phyloP scores from a whole-genome alignment of 306 rosid genomes.

The Cicer yamashitae region DNA sequence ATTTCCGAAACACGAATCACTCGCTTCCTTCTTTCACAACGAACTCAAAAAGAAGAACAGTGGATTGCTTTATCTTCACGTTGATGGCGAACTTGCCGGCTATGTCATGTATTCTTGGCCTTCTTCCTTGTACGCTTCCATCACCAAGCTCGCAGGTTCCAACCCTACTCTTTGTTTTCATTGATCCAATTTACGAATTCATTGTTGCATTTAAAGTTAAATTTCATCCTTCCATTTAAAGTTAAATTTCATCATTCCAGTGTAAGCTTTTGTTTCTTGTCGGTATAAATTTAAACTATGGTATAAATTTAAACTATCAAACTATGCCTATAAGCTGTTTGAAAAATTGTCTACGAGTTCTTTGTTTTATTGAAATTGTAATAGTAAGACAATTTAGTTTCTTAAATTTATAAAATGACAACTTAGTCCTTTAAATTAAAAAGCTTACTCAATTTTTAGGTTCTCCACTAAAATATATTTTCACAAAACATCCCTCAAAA shows the following conservation, averaged over 20 bases:
- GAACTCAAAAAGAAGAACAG: slow-evolving; percentile 74
- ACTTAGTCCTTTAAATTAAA: neutral
- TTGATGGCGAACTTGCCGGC: slow-evolving; percentile 64
- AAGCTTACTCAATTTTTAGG: neutral
- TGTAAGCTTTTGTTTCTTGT: neutral
- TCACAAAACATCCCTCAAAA: neutral
- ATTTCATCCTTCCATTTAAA: slow-evolving; percentile 24
- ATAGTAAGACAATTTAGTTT: neutral
- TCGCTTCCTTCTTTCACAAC: slow-evolving; percentile 70
- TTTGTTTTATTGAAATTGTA: neutral
- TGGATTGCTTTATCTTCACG: slow-evolving; percentile 70
- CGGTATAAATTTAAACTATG: neutral
- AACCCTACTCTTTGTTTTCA: slow-evolving; percentile 8
- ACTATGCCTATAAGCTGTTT: slow-evolving; percentile 51
- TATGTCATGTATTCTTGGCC: slow-evolving; percentile 90
- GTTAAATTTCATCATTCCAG: slow-evolving; percentile 26
- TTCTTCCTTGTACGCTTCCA: slow-evolving; percentile 73
- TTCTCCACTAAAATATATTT: neutral
- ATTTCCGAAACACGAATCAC: slow-evolving; percentile 89
- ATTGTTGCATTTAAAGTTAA: slow-evolving; percentile 15
- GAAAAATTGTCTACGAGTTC: slow-evolving; percentile 42
- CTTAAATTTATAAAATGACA: neutral
- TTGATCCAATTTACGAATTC: neutral
- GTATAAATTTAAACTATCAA: neutral
- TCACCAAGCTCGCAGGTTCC: slow-evolving; percentile 93